Evolutionary conservation across 768 basidiomycete genomes (phyloP), one percentile per base, ranked within the genome.

Genomic region (Amyloporia xantha): DNA sequence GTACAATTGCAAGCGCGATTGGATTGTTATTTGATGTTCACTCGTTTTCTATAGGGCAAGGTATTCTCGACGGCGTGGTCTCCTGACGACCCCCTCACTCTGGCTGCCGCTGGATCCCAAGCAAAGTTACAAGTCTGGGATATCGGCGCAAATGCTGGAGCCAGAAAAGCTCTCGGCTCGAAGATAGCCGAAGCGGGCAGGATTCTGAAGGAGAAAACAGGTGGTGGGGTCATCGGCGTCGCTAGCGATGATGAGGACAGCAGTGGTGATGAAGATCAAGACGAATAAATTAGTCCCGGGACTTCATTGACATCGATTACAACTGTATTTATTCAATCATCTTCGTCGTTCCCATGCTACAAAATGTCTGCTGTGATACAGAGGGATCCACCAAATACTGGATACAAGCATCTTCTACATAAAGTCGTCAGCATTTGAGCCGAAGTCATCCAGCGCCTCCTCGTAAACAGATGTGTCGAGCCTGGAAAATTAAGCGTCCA

Each of bases 41-140:
- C 33, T 6, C 13, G 2, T 1, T 12, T 37, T 27, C 12, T 50
- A 41, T 54, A 96, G 94, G 96, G 96, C 68, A 95, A 95, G 73
- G 91, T 98, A 5, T 99, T 99, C 69, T 88, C 93, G 5, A 75
- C 85, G 0, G 74, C 78, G 0, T 98, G 86, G 73, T 97, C 93
- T 5, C 95, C 96, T 0, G 95, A 98, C 62, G 89, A 94, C 59
- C 87, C 93, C 1, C 79, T 97, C 44, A 96, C 90, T 6, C 66
- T 99, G 41, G 95, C 94, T 2, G 93, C 92, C 2, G 95, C 88
- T 25, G 96, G 96, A 11, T 94, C 91, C 2, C 88, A 91, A 60
- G 95, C 91, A 1, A 92, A 86, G 62, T 66, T 99, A 5, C 95
- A 98, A 64, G 74, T 99, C 13, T 99, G 95, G 95, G 95, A 99